phyloP scores from a whole-genome alignment of 2,329 filamentous ascomycete species.

The Xylariales sp. region DNA sequence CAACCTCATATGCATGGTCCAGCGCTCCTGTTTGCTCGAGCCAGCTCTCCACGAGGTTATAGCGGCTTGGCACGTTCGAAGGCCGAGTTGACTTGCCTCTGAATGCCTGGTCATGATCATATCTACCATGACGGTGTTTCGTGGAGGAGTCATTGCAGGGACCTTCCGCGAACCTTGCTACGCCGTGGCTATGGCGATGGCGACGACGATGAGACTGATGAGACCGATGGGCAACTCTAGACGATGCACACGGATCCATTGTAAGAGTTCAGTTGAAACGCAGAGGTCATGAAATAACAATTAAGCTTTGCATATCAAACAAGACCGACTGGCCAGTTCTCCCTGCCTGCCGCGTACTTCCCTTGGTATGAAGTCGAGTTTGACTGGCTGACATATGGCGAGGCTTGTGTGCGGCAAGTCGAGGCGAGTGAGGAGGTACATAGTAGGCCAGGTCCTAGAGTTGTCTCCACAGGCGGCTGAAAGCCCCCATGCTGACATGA shows the following conservation, averaged over 20 bases:
- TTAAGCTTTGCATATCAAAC: conserved; percentile 6
- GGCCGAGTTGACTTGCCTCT: conserved; percentile 17
- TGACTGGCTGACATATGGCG: too few relatives aligned
- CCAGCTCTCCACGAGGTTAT: conserved; percentile 24
- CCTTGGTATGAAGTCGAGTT: not conserved
- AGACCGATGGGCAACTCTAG: conserved; percentile 15
- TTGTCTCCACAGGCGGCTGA: conserved; percentile 7
- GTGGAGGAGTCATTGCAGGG: conserved; percentile 10
- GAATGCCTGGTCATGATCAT: conserved; percentile 1
- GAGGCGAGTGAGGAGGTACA: not conserved
- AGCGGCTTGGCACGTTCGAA: conserved; percentile 14
- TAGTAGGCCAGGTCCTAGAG: too few relatives aligned
- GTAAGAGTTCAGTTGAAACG: conserved; percentile 1
- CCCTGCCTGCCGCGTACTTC: not conserved
- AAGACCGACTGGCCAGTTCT: not conserved
- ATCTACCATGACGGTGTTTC: conserved; percentile 14
- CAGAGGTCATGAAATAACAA: conserved; percentile 1
- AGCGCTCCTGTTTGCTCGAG: too few relatives aligned
- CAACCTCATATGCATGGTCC: too few relatives aligned
- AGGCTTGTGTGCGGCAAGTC: not conserved
- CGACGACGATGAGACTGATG: conserved; percentile 14
- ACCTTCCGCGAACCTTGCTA: conserved; percentile 8
- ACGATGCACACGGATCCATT: conserved; percentile 1
- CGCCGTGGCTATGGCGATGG: conserved; percentile 11
- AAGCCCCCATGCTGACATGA: conserved; percentile 1